Evolutionary conservation across 106 monocot genomes (phyloP).

Genomic region (Acanthochlamys bracteata): DNA sequence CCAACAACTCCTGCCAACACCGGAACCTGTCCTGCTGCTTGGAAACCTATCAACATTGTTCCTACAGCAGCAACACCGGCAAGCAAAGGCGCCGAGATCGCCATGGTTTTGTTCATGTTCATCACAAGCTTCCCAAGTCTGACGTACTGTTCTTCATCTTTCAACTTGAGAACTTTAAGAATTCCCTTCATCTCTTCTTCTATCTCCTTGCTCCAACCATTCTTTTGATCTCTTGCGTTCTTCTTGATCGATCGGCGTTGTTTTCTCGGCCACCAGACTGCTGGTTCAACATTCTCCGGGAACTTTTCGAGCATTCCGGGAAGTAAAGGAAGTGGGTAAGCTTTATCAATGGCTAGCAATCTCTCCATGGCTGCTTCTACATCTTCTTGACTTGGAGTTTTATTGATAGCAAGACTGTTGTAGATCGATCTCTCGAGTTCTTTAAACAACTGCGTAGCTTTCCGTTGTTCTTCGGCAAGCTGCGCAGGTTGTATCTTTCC

Average conservation of each 20-base stretch:
- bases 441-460: constrained; percentile 61
- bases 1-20: constrained; percentile 27
- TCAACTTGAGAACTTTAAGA: constrained; percentile 31
- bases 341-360: constrained; percentile 64
- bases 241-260: neutral
- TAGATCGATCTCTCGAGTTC: constrained; percentile 51
- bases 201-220: constrained; percentile 48
- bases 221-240: neutral
- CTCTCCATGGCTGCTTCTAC: constrained; percentile 45
- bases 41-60: constrained; percentile 14
- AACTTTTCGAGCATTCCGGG: constrained; percentile 83
- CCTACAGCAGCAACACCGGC: constrained; percentile 41
- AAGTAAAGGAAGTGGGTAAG: constrained; percentile 69
- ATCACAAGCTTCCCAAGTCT: constrained; percentile 27
- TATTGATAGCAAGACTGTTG: constrained; percentile 8
- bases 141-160: constrained; percentile 49
- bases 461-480: constrained; percentile 84
- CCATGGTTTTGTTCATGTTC: constrained; percentile 45
- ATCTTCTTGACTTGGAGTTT: constrained; percentile 11
- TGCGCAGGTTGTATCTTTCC: constrained; percentile 92
- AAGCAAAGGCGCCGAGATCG: constrained; percentile 48
- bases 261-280: constrained; percentile 66
- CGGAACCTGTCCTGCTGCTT: constrained; percentile 20
- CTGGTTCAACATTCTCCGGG: constrained; percentile 46
- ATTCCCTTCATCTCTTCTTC: constrained; percentile 50